Percentiles rank a stretch among this genome's conserved stretches.
Conservation (phyloP, 73 alveolate species). For the Tetrahymena borealis region DNA sequence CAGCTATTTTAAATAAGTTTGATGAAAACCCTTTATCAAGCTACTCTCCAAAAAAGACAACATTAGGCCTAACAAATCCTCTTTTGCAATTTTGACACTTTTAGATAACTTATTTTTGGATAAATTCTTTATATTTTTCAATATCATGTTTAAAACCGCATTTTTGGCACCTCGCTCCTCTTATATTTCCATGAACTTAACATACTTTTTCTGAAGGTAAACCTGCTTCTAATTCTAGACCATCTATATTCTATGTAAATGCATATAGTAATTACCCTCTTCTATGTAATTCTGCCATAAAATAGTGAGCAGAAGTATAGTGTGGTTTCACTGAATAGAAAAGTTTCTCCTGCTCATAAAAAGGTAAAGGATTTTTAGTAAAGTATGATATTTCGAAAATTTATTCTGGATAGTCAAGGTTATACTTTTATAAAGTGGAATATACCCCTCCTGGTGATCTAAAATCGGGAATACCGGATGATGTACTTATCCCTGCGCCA, state of each 20-base stretch:
- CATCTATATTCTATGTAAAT: neutral
- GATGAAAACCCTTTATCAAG: neutral
- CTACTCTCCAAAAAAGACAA: neutral
- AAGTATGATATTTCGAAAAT: neutral
- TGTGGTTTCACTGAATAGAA: neutral
- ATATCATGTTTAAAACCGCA: neutral
- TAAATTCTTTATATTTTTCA: neutral
- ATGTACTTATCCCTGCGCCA: neutral
- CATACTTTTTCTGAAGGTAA: neutral
- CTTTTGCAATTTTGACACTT: neutral
- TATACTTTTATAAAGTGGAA: neutral
- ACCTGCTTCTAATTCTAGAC: neutral
- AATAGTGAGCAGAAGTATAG: neutral
- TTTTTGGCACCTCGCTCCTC: neutral
- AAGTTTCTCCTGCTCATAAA: neutral
- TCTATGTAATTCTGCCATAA: neutral
- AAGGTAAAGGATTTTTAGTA: neutral
- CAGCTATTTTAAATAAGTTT: neutral
- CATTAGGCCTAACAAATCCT: neutral
- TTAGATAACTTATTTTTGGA: neutral
- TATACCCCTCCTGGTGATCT: neutral
- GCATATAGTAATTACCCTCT: neutral
- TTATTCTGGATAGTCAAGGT: neutral
- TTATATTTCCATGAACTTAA: neutral
- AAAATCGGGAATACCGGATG: neutral